Conservation (phyloP, 805 yeast species). For the Candida parachauliodes region DNA sequence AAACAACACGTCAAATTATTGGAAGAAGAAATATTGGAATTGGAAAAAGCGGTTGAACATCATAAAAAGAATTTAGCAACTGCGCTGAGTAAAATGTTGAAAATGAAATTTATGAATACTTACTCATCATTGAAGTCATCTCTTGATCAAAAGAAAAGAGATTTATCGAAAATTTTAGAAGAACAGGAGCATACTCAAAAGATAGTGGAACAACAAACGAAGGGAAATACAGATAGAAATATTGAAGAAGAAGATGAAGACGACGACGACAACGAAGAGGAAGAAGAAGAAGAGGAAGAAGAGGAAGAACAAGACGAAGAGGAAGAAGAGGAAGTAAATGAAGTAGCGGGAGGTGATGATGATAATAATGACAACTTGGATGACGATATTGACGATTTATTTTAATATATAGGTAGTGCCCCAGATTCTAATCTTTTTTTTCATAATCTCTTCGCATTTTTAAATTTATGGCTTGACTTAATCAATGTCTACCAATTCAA, state of each 20-base stretch:
- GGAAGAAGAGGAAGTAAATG: conserved; percentile 26
- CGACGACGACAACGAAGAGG: conserved; percentile 29
- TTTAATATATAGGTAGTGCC: conserved; percentile 10
- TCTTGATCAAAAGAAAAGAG: conserved; percentile 73
- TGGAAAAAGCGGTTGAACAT: conserved; percentile 70
- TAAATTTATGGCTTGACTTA: no score
- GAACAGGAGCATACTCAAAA: conserved; percentile 26
- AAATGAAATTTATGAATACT: conserved; percentile 79
- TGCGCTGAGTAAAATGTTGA: conserved; percentile 80
- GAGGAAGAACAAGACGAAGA: conserved; percentile 22
- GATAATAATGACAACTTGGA: conserved; percentile 21
- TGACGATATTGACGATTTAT: conserved; percentile 40
- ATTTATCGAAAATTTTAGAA: conserved; percentile 38
- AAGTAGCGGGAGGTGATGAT: conserved; percentile 24
- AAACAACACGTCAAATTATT: conserved; percentile 57
- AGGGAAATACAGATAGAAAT: conserved; percentile 26
- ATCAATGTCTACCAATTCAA: conserved; percentile 71
- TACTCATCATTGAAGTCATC: conserved; percentile 76
- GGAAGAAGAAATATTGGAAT: conserved; percentile 80
- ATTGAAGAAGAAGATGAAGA: conserved; percentile 30
- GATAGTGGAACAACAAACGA: conserved; percentile 19
- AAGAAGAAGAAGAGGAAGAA: conserved; percentile 18
- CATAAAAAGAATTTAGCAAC: conserved; percentile 69
- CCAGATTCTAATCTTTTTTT: neutral
- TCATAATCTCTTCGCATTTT: conserved; percentile 3